Percentiles rank a stretch among this genome's conserved stretches.
Evolutionary conservation across 768 basidiomycete genomes (phyloP).

Genomic region (Termitomyces sp.): DNA sequence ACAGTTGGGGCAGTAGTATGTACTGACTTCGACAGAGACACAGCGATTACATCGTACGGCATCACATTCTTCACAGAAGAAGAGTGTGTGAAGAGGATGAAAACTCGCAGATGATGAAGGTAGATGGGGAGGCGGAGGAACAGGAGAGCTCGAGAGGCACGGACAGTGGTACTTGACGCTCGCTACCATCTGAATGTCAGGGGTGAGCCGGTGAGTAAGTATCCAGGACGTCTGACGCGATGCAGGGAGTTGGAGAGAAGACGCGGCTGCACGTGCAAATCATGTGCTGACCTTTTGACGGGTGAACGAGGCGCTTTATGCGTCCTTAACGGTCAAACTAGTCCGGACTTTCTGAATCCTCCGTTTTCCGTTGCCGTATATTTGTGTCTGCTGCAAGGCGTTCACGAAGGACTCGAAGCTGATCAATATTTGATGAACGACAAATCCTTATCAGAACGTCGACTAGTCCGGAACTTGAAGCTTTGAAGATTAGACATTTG

Average conservation of each 20-base stretch:
- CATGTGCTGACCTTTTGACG: not conserved
- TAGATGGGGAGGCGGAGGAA: constrained; percentile 70
- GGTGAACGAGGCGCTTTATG: too few relatives aligned
- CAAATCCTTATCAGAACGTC: not conserved
- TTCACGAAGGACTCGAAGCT: too few relatives aligned
- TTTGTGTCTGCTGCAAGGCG: too few relatives aligned
- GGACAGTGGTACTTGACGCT: constrained; percentile 63
- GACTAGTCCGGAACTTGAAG: not conserved
- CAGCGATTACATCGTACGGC: constrained; percentile 91
- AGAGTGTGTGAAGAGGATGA: constrained; percentile 78
- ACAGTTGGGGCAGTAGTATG: constrained; percentile 98
- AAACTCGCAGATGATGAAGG: constrained; percentile 77
- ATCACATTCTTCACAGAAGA: constrained; percentile 99
- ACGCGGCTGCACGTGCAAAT: not conserved
- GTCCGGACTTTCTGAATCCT: too few relatives aligned
- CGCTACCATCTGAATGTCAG: constrained; percentile 1
- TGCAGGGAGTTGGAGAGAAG: not conserved
- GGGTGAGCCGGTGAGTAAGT: not conserved
- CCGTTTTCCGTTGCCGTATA: too few relatives aligned
- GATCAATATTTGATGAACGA: not conserved
- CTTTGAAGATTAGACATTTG: not conserved
- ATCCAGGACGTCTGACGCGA: not conserved
- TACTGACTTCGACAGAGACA: constrained; percentile 88
- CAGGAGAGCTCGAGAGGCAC: constrained; percentile 52
- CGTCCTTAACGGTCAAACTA: too few relatives aligned